These are phyloP conservation scores for Teunomyces tritomae DNA, from an alignment of 805 yeast species.

Conservation along the genomic window DNA sequence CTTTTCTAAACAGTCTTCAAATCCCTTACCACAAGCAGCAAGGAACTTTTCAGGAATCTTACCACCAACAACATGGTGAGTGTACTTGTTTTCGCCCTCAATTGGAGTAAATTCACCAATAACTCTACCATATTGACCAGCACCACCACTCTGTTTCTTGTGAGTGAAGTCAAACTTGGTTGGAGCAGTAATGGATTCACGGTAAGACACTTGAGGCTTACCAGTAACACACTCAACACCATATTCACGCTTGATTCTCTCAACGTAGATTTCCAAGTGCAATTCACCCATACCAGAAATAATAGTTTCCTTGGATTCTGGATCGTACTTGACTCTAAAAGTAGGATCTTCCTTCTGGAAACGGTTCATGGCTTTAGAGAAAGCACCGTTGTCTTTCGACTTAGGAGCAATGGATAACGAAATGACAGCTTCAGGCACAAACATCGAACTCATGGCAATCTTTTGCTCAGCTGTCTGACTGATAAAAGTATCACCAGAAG, in stretches of 20 bases:
- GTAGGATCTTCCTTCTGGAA: conserved; percentile 99
- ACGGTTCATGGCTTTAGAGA: conserved; percentile 94
- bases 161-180: conserved; percentile 89
- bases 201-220: conserved; percentile 95
- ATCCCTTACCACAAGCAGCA: conserved; percentile 92
- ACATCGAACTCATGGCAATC: conserved; percentile 96
- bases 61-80: conserved; percentile 93
- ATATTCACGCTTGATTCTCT: conserved; percentile 96
- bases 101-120: conserved; percentile 74
- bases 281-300: conserved; percentile 98
- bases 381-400: conserved; percentile 78
- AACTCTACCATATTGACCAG: conserved; percentile 98
- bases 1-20: conserved; percentile 89
- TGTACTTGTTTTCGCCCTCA: conserved; percentile 70
- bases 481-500: conserved; percentile 97
- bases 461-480: conserved; percentile 63
- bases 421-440: conserved; percentile 97
- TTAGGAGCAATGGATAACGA: conserved; percentile 89
- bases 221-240: conserved; percentile 95
- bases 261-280: conserved; percentile 95
- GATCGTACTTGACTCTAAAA: conserved; percentile 86
- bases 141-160: conserved; percentile 98
- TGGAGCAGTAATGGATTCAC: conserved; percentile 80
- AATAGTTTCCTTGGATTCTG: conserved; percentile 90
- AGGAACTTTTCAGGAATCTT: conserved; percentile 93